These are phyloP conservation scores for Agaricus sinodeliciosus DNA, from an alignment of 768 basidiomycete genomes.

Conservation along the genomic window DNA sequence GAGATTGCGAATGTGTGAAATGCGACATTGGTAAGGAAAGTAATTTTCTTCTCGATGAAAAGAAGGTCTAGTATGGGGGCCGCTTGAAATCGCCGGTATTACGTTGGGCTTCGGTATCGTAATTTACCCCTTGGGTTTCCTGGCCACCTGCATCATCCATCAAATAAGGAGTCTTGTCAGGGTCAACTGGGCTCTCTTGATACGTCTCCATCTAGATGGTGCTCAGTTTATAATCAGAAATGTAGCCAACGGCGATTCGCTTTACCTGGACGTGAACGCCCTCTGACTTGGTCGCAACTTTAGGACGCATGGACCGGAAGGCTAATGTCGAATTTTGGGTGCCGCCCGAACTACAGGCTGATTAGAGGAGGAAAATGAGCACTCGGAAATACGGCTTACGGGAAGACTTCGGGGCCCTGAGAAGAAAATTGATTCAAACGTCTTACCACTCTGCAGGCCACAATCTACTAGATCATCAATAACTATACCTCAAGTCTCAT, in stretches of 20 bases:
- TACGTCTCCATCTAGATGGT: slow-evolving; percentile 59
- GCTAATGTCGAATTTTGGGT: slow-evolving; percentile 52
- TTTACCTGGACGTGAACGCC: slow-evolving; percentile 58
- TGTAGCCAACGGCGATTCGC: not conserved
- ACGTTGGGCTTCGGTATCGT: slow-evolving; percentile 54
- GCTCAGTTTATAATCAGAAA: slow-evolving; percentile 3
- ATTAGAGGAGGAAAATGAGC: not conserved
- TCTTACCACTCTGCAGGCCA: slow-evolving; percentile 54
- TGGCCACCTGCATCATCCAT: slow-evolving; percentile 57
- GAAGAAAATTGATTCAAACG: slow-evolving; percentile 53
- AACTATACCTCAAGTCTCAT: not conserved
- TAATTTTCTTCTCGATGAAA: not conserved
- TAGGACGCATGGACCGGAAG: slow-evolving; percentile 43
- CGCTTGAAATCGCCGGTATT: slow-evolving; percentile 61
- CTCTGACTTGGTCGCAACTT: slow-evolving; percentile 30
- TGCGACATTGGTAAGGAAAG: slow-evolving; percentile 1
- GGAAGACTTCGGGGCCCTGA: slow-evolving; percentile 43
- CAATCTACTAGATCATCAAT: slow-evolving; percentile 39
- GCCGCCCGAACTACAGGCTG: slow-evolving; percentile 21
- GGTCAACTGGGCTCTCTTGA: slow-evolving; percentile 26
- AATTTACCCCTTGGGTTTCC: slow-evolving; percentile 30
- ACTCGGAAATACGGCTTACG: slow-evolving; percentile 30
- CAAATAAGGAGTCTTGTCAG: slow-evolving; percentile 31
- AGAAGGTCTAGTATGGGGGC: slow-evolving; percentile 33
- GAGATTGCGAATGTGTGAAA: not conserved